Base-by-base conservation (phyloP, 2,329 filamentous ascomycete species). In the Fusarium cyanostomum region DNA sequence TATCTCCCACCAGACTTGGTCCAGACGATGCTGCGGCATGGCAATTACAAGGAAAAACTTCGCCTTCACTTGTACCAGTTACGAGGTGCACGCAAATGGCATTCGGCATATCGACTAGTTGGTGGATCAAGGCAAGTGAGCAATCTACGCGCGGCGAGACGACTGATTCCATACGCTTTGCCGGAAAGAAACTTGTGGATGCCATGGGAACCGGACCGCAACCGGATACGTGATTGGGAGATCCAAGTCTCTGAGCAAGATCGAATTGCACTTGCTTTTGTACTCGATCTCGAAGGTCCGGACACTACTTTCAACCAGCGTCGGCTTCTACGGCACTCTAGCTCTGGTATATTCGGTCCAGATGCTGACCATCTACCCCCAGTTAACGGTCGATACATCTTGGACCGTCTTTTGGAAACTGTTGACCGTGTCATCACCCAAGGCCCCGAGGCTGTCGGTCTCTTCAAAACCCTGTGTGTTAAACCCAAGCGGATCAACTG, bases 251-350 rank as follows among this genome's bases (percentile, higher is more conserved):
- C 58, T 5, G 46, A 50, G 18, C 37, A 48, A 2, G 42, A 56
- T 12, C 42, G 50, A 15, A 21, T 18, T 8, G 15, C 21, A 4
- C 33, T 62, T 12, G 42, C 38, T 6, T 15, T 15, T 6, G 45
- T 52, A 3, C 42, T 62, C 18, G 46, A 56, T 26, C 34, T 62
- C 24, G 56, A 62, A 30, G 59, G 59, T 4, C 59, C 59, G 2
- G 59, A 62, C 16, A 49, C 28, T 5, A 56, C 42, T 8, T 43
- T 56, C 1, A 43, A 59, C 27, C 59, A 59, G 15, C 31, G 34
- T 8, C 16, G 18, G 6, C 53, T 56, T 13, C 44, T 59, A 42
- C 59, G 59, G 10, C 35, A 55, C 24, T 59, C 59, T 11, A 52
- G 35, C 13, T 46, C 50, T 7, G 44, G 51, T 8, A 37, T 44